These are phyloP conservation scores for Exophiala calicioides DNA, from an alignment of 2,329 filamentous ascomycete genomes.

Conservation along the genomic window DNA sequence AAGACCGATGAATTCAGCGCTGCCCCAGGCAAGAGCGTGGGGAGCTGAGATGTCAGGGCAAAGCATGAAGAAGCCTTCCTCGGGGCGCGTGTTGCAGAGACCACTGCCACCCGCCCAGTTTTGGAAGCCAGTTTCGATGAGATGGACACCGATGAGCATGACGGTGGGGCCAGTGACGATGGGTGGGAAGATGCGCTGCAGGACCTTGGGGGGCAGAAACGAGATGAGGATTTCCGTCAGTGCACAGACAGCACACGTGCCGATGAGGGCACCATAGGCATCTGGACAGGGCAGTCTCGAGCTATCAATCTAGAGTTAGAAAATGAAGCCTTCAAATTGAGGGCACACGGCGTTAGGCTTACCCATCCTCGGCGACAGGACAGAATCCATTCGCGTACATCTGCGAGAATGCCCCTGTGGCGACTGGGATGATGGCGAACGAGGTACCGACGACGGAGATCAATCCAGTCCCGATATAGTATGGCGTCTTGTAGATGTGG, in stretches of 20 bases:
- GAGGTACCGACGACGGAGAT: slow-evolving; percentile 69
- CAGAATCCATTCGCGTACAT: slow-evolving; percentile 68
- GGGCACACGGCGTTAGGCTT: no score
- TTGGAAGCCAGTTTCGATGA: slow-evolving; percentile 64
- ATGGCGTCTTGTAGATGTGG: slow-evolving; percentile 63
- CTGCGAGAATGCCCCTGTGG: slow-evolving; percentile 61
- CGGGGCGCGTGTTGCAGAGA: slow-evolving; percentile 42
- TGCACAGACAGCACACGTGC: slow-evolving; percentile 52
- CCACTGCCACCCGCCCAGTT: slow-evolving; percentile 69
- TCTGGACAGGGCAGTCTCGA: slow-evolving; percentile 63
- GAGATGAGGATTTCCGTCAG: slow-evolving; percentile 64
- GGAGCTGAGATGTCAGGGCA: slow-evolving; percentile 63
- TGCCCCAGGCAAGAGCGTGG: slow-evolving; percentile 62
- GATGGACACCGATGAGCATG: slow-evolving; percentile 65
- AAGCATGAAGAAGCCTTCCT: slow-evolving; percentile 52
- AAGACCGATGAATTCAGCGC: slow-evolving; percentile 65
- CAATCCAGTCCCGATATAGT: slow-evolving; percentile 65
- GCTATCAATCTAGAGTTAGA: no score
- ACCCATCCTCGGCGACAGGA: slow-evolving; percentile 56
- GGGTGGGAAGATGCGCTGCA: slow-evolving; percentile 67
- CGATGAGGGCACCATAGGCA: slow-evolving; percentile 66
- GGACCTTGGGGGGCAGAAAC: slow-evolving; percentile 61
- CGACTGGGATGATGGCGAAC: slow-evolving; percentile 67
- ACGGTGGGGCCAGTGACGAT: slow-evolving; percentile 69
- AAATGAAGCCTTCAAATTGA: no score